phyloP scores from a whole-genome alignment of 2,329 filamentous ascomycete genomes.

The Acrocalymma vagum region DNA sequence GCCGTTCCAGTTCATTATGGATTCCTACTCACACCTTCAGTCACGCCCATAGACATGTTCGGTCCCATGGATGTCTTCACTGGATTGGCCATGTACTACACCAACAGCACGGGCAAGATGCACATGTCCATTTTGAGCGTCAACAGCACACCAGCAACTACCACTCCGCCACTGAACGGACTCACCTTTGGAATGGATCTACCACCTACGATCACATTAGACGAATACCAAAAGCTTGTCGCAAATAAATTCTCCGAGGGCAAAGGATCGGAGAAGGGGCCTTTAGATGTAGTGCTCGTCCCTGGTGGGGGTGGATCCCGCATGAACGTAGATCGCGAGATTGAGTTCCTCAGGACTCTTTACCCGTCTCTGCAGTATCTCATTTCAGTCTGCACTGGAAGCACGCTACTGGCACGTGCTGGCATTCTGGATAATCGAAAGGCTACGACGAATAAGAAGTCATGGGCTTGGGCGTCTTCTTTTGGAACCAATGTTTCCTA shows the following conservation, averaged over 20 bases:
- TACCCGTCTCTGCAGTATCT: conserved; percentile 64
- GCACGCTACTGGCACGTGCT: conserved; percentile 62
- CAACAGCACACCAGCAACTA: conserved; percentile 29
- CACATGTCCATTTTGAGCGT: conserved; percentile 15
- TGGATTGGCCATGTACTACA: conserved; percentile 19
- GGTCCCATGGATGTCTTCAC: conserved; percentile 54
- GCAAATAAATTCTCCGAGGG: conserved; percentile 48
- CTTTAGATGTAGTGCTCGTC: conserved; percentile 67
- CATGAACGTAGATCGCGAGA: conserved; percentile 43
- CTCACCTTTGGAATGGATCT: conserved; percentile 40
- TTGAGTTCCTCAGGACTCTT: conserved; percentile 56
- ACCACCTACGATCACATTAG: conserved; percentile 60
- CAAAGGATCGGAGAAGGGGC: conserved; percentile 46
- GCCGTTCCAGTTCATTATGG: conserved; percentile 12
- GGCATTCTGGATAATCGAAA: conserved; percentile 65
- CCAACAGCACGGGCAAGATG: conserved; percentile 18
- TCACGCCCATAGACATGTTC: conserved; percentile 27
- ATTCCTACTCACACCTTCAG: conserved; percentile 28
- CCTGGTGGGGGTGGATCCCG: conserved; percentile 65
- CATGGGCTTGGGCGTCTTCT: conserved; percentile 50
- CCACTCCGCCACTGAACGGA: conserved; percentile 7
- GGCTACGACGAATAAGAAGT: conserved; percentile 72
- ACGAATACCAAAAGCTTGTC: conserved; percentile 6
- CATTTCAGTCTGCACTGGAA: conserved; percentile 71
- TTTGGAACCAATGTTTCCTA: conserved; percentile 63